These are phyloP conservation scores for Saturnispora halmiae DNA, from an alignment of 805 yeast species.

Conservation along the genomic window DNA sequence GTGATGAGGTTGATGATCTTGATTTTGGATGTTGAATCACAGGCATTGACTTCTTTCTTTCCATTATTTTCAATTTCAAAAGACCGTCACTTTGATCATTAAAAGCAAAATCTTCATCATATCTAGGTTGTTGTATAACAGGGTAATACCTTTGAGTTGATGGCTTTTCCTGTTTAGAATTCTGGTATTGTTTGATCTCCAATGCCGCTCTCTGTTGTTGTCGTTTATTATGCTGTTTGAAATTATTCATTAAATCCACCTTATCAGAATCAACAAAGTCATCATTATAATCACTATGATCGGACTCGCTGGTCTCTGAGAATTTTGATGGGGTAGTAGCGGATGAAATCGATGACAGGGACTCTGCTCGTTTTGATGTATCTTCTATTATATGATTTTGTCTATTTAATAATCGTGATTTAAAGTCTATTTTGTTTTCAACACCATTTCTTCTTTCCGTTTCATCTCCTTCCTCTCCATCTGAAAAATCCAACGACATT, in stretches of 20 bases:
- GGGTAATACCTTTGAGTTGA: background rate
- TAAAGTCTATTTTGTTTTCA: background rate
- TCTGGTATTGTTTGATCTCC: conserved; percentile 4
- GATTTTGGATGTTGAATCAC: conserved; percentile 13
- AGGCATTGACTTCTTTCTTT: conserved; percentile 24
- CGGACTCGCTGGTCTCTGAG: conserved; percentile 23
- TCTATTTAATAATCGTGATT: background rate
- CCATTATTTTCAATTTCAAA: conserved; percentile 15
- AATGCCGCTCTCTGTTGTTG: conserved; percentile 4
- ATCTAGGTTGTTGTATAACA: background rate
- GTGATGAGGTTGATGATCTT: conserved; percentile 14
- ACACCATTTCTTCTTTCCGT: conserved; percentile 4
- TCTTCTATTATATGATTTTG: background rate
- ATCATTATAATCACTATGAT: conserved; percentile 26
- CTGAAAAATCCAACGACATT: conserved; percentile 13
- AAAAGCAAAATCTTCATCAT: conserved; percentile 23
- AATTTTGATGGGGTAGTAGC: conserved; percentile 15
- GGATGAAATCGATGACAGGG: conserved; percentile 23
- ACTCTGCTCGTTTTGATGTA: conserved; percentile 15
- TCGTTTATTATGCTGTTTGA: conserved; percentile 5
- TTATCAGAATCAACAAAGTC: conserved; percentile 19
- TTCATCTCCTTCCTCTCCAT: conserved; percentile 7
- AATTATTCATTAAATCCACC: conserved; percentile 2
- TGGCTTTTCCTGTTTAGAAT: background rate
- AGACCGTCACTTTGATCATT: conserved; percentile 20